Base-by-base conservation (phyloP, 2,329 filamentous ascomycete species). In the Colletotrichum brevisporum region DNA sequence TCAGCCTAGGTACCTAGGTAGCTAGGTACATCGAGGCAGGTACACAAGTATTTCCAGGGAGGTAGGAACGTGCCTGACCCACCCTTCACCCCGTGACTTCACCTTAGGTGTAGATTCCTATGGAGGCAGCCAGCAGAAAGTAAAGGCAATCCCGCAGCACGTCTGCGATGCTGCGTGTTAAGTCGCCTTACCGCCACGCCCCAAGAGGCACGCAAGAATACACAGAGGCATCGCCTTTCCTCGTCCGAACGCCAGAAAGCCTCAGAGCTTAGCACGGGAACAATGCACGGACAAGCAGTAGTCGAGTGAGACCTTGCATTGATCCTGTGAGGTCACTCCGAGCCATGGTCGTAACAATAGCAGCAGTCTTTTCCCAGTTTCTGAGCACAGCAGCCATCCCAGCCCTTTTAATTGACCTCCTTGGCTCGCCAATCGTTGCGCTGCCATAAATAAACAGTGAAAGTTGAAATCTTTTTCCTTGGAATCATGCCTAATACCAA, bases 401-500 rank as follows among this genome's bases (percentile, higher is more conserved):
- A 63, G 48, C 53, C 47, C 57, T 70, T 70, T 70, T 68, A 63
- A 63, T 61, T 70, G 64, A 70, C 63, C 54, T 63, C 57, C 63
- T 58, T 68, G 63, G 67, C 67, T 67, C 67, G 67, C 67, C 62
- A 36, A 52, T 68, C 63, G 24, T 63, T 63, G 64, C 67, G 64
- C 53, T 56, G 67, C 64, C 63, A 63, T 57, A 52, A 68, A 57
- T 59, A 70, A 63, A 70, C 67, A 70, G 67, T 59, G 58, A 70
- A 70, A 70, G 63, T 45, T 62, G 64, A 70, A 68, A 63, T 70
- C 52, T 70, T 70, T 39, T 70, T 70, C 64, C 65, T 67, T 64
- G 64, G 67, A 68, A 68, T 70, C 67, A 70, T 68, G 67, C 67
- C 67, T 62, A 70, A 68, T 63, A 63, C 67, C 64, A 61, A 57